Evolutionary conservation across 2,329 filamentous ascomycete species (phyloP).

Genomic region (Penicillium olsonii): DNA sequence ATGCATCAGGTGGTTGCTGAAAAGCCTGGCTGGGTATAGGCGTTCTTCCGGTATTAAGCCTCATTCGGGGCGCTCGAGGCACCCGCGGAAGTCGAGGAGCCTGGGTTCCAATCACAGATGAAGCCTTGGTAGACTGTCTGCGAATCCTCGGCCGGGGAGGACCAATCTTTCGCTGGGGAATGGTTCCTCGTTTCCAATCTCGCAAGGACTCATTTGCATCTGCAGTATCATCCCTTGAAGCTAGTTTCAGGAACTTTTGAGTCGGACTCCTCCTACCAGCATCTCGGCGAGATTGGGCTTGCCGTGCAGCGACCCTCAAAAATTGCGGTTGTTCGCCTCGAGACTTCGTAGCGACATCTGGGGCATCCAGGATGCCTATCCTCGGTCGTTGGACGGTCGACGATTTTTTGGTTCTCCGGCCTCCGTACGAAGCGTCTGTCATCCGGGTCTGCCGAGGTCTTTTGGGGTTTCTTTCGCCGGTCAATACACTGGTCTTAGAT

Average conservation of each 20-base stretch:
- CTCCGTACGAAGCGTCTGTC: conserved; percentile 33
- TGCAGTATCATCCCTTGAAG: conserved; percentile 54
- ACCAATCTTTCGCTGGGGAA: conserved; percentile 32
- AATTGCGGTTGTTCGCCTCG: conserved; percentile 52
- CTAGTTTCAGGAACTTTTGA: conserved; percentile 55
- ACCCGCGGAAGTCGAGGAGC: not conserved
- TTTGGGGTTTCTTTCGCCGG: conserved; percentile 25
- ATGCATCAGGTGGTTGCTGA: not conserved
- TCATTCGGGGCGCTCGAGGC: not conserved
- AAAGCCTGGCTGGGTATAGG: conserved; percentile 6
- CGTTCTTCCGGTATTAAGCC: not conserved
- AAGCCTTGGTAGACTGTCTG: conserved; percentile 25
- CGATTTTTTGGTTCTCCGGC: conserved; percentile 24
- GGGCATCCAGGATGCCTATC: conserved; percentile 56
- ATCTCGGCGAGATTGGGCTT: conserved; percentile 50
- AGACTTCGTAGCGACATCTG: conserved; percentile 33
- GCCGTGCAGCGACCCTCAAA: conserved; percentile 57
- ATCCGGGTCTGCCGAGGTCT: conserved; percentile 37
- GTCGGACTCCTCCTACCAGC: conserved; percentile 54
- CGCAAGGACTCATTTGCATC: conserved; percentile 54
- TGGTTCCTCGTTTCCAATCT: conserved; percentile 54
- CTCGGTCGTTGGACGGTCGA: conserved; percentile 24
- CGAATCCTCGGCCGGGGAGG: conserved; percentile 18
- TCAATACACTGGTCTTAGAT: conserved; percentile 14
- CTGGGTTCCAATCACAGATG: conserved; percentile 20